A percentile compares a stretch with the other conserved stretches of the same genome.
These are phyloP conservation scores for Arthrobotrys pseudoclavata DNA, from an alignment of 2,329 filamentous ascomycete species.

Conservation along the genomic window DNA sequence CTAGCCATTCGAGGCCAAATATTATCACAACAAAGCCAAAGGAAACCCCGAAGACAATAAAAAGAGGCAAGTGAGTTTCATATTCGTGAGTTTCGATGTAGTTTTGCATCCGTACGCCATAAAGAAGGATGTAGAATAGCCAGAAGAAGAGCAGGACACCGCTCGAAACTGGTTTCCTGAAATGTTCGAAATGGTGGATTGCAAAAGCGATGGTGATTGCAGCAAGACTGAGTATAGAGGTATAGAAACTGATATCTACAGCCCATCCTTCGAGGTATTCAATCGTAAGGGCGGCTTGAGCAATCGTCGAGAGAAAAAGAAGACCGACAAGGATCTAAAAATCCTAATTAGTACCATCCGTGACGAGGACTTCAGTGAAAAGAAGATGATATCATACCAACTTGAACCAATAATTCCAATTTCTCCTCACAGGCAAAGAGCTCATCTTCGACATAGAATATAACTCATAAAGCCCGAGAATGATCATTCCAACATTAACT, in stretches of 20 bases:
- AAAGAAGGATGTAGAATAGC: conserved; percentile 84
- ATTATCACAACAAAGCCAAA: conserved; percentile 78
- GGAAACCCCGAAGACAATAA: conserved; percentile 80
- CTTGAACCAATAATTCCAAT: conserved; percentile 94
- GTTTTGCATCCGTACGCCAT: conserved; percentile 86
- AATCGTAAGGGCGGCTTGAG: conserved; percentile 79
- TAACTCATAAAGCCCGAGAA: conserved; percentile 81
- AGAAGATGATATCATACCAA: conserved; percentile 72
- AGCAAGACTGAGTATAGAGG: conserved; percentile 77
- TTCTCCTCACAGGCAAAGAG: conserved; percentile 78
- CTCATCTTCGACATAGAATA: conserved; percentile 83
- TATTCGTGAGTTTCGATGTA: conserved; percentile 83
- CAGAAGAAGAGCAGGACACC: conserved; percentile 92
- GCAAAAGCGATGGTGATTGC: conserved; percentile 81
- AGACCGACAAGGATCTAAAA: conserved; percentile 61
- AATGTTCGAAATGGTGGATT: conserved; percentile 89
- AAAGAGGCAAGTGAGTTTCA: conserved; percentile 77
- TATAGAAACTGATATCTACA: conserved; percentile 88
- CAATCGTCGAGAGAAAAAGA: conserved; percentile 77
- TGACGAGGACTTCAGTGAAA: background rate
- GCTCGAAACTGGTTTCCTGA: conserved; percentile 84
- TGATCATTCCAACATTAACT: conserved; percentile 82
- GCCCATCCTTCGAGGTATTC: conserved; percentile 79
- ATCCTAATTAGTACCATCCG: conserved; percentile 35
- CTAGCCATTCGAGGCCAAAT: conserved; percentile 85